Evolutionary conservation across 805 yeast species (phyloP).

Genomic region (Spathaspora passalidarum): DNA sequence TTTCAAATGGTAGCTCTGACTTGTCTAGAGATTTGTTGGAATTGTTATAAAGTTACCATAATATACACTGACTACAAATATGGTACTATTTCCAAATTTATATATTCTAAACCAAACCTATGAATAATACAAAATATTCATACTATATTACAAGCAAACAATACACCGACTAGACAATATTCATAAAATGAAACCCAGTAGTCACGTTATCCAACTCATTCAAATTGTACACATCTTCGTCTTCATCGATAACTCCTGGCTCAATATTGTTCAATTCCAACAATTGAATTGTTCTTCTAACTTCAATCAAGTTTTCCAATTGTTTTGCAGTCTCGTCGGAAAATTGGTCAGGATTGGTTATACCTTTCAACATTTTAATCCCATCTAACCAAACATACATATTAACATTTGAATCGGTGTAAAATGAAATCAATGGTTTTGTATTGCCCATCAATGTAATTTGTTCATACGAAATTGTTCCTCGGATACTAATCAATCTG

Average conservation of each 20-base stretch:
- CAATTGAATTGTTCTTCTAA: slow-evolving; percentile 40
- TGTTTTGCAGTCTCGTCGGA: slow-evolving; percentile 37
- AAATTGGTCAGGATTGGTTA: slow-evolving; percentile 27
- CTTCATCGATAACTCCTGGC: slow-evolving; percentile 14
- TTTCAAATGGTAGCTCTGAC: too few species aligned
- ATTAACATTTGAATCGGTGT: slow-evolving; percentile 65
- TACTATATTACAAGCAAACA: too few species aligned
- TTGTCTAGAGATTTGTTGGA: too few species aligned
- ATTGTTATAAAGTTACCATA: too few species aligned
- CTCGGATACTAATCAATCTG: slow-evolving; percentile 52
- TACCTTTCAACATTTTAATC: slow-evolving; percentile 46
- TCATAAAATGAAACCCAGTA: slow-evolving; percentile 7
- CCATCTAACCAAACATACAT: slow-evolving; percentile 81
- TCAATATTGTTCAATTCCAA: slow-evolving; percentile 29
- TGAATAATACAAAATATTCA: too few species aligned
- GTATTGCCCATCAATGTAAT: slow-evolving; percentile 47
- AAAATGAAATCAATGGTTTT: slow-evolving; percentile 53
- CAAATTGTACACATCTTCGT: slow-evolving; percentile 16
- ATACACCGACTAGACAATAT: too few species aligned
- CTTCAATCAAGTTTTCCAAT: slow-evolving; percentile 29
- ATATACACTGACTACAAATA: too few species aligned
- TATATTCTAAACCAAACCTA: too few species aligned
- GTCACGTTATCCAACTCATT: slow-evolving; percentile 14
- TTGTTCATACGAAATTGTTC: slow-evolving; percentile 56
- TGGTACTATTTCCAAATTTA: too few species aligned